Evolutionary conservation across 2,329 filamentous ascomycete species (phyloP), one percentile per base, ranked within the genome.

Genomic region (Aureobasidium vineae): DNA sequence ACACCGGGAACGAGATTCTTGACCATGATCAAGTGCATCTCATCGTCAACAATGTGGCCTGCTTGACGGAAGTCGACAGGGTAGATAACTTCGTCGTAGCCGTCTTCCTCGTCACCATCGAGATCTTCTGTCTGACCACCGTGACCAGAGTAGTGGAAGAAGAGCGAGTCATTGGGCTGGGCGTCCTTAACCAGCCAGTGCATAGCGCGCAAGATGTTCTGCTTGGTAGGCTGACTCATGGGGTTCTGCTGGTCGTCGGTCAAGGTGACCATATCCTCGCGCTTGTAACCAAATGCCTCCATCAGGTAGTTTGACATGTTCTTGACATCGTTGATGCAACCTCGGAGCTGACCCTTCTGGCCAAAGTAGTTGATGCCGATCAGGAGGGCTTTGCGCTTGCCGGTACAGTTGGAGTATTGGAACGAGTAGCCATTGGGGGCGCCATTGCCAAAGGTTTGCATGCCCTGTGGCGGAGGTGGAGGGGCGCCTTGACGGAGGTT

Each of bases 361-460:
- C 90, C 88, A 75, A 97, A 97, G 79, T 98, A 97, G 80, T 97
- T 97, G 82, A 97, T 97, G 65, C 94, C 94, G 71, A 97, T 94
- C 68, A 98, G 79, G 36, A 97, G 81, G 5, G 93, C 94, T 80
- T 97, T 97, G 75, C 93, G 84, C 72, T 88, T 87, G 53, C 93
- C 94, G 5, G 90, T 96, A 77, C 93, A 98, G 71, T 89, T 89
- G 54, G 92, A 97, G 78, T 97, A 97, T 77, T 94, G 90, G 78
- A 93, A 98, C 52, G 83, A 86, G 77, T 97, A 97, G 72, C 84
- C 84, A 69, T 87, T 83, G 21, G 92, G 92, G 16, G 93, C 92
- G 66, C 92, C 92, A 68, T 88, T 83, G 66, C 92, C 91, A 74
- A 95, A 95, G 69, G 84, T 82, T 75, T 93, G 90, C 65, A 70